Base-by-base conservation (phyloP, 2,329 filamentous ascomycete species). In the Exserohilum turcica region DNA sequence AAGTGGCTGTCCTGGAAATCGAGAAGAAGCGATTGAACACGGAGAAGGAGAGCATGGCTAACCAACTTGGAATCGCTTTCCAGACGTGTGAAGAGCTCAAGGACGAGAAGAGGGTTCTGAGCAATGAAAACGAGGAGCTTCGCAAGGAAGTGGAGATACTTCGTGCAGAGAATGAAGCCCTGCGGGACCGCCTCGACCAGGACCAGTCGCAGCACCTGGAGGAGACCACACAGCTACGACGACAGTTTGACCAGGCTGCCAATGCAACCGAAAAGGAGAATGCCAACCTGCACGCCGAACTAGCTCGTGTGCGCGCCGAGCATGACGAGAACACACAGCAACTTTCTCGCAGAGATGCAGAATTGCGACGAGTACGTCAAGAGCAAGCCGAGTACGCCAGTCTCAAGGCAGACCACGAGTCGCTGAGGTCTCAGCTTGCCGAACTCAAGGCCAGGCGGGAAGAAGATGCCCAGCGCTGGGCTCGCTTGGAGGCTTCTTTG, bases 391-490 rank as follows among this genome's bases (percentile, higher is more conserved):
- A 76, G 47, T 72, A 65, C 48, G 66, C 68, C 5, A 86, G 89
- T 19, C 87, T 94, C 65, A 82, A 82, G 58, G 85, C 83, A 49
- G 89, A 93, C 64, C 88, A 93, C 68, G 83, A 83, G 9, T 76
- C 86, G 6, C 78, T 96, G 44, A 84, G 80, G 56, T 82, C 84
- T n/a, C 90, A 94, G 70, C 85, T 96, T 45, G 84, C 88, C 40
- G 87, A 88, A 44, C 79, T 94, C 8, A 87, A 89, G 65, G 82
- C 85, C 42, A 89, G 91, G 52, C 80, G 94, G 10, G 82, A 88
- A 50, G 79, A 83, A 24, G 74, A 76, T 24, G 48, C 63, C 15
- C 66, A 65, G 48, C 69, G 66, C 9, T 74, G 73, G 71, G 49
- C 60, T 29, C 61, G 58, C 12, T 64, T 66, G 13, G 72, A 76